A percentile compares a stretch with the other conserved stretches of the same genome.
Evolutionary conservation across 1,139 yeast species (phyloP).

Genomic region (Nakaseomyces bracarensis): DNA sequence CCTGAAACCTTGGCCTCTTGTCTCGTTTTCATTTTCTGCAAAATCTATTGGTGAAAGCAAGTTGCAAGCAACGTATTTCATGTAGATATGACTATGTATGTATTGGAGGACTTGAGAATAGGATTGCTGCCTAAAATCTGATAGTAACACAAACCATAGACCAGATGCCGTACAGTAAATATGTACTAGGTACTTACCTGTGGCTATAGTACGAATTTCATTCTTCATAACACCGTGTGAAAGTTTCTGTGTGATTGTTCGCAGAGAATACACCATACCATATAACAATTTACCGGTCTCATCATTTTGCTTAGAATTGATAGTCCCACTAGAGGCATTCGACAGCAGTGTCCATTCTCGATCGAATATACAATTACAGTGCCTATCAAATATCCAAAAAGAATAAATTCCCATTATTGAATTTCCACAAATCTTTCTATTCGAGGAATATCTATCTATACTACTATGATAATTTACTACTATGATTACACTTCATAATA

Average conservation of each 20-base stretch:
- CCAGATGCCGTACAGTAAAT: conserved; percentile 73
- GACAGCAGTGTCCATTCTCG: conserved; percentile 45
- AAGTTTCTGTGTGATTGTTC: conserved; percentile 63
- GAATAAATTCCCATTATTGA: conserved; percentile 53
- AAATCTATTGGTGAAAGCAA: conserved; percentile 28
- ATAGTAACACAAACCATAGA: conserved; percentile 62
- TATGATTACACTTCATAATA: background rate
- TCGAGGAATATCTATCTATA: too few species aligned
- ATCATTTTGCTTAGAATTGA: conserved; percentile 50
- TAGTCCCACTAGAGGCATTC: conserved; percentile 37
- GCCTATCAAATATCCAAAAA: conserved; percentile 83
- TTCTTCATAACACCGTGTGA: conserved; percentile 36
- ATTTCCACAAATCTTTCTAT: background rate
- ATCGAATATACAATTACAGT: conserved; percentile 69
- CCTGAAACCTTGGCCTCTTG: conserved; percentile 28
- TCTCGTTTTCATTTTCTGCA: conserved; percentile 25
- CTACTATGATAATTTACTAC: background rate
- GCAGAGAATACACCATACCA: conserved; percentile 77
- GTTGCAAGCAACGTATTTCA: conserved; percentile 63
- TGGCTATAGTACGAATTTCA: conserved; percentile 54
- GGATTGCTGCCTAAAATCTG: conserved; percentile 59
- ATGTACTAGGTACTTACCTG: conserved; percentile 72
- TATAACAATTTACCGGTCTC: conserved; percentile 71
- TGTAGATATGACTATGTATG: conserved; percentile 59
- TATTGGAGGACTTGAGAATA: conserved; percentile 54